Base-by-base conservation (phyloP, 2,329 filamentous ascomycete species). In the Pseudonectria buxi region DNA sequence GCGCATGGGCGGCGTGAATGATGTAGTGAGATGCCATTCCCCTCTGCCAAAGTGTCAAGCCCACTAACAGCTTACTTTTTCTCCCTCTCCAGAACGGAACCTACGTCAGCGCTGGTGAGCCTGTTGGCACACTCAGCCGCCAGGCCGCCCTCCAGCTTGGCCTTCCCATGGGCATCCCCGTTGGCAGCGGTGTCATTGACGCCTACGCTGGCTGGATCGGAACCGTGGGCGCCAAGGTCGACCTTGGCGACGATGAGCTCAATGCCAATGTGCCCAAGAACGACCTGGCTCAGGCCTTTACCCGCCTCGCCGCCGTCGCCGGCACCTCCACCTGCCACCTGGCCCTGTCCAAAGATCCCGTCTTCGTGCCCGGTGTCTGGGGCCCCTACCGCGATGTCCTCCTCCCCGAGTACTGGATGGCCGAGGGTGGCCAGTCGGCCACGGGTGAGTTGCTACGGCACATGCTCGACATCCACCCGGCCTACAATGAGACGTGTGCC, bases 191-290 rank as follows among this genome's bases (percentile, higher is more conserved):
- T 61, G 92, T 98, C 45, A 98, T 98, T 55, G 92, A 98, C 59
- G 92, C 92, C 13, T 98, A 98, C 55, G 92, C 92, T 40, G 92
- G 92, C 45, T 98, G 92, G 92, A 92, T 98, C 49, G 92, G 92
- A 42, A 96, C 92, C 2, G 92, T 98, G n/a, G 92, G 92, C 39
- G 90, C 92, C 41, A 95, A 95, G 62, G 86, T 95, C 50, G 76
- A 87, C 47, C 74, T 94, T 12, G 71, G 73, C 27, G 50, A 58
- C 25, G 77, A 83, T 37, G 74, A 83, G 31, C 72, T 90, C 26
- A 81, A 83, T 56, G 69, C 76, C 40, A 74, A 74, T 25, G 71
- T 74, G 4, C 74, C 84, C 2, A 80, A 83, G 55, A 94, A 94
- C 62, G 87, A 94, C 56, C 76, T 92, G n/a, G 77, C 83, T 3